phyloP scores from a whole-genome alignment of 192 early-diverging fungal genomes.

The Piromyces finnis region DNA sequence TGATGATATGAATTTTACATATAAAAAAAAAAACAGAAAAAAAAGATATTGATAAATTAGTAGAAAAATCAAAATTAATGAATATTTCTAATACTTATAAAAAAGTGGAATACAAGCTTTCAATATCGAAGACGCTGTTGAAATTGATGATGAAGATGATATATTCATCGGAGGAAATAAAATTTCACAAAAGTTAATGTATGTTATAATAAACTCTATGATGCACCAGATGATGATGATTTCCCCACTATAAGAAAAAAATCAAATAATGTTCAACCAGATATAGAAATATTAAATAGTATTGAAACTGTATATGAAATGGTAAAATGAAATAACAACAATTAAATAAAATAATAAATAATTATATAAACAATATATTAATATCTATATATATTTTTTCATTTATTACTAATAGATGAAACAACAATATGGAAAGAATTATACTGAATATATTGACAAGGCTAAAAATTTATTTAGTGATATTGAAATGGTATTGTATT shows the following conservation, averaged over 20 bases:
- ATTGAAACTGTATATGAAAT: background rate
- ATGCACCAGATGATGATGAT: background rate
- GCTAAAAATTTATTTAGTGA: background rate
- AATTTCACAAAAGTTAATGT: background rate
- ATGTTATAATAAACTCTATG: background rate
- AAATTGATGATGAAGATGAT: background rate
- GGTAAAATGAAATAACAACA: too few relatives aligned
- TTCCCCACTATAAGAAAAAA: background rate
- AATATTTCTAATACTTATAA: background rate
- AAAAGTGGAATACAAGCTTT: background rate
- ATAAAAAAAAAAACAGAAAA: background rate
- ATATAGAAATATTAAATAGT: background rate
- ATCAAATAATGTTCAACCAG: background rate
- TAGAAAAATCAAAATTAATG: background rate
- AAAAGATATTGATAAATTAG: background rate
- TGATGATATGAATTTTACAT: background rate
- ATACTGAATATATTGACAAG: background rate
- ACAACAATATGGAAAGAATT: background rate
- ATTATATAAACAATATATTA: too few relatives aligned
- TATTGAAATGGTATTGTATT: background rate
- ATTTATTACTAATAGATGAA: background rate
- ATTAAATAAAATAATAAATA: too few relatives aligned
- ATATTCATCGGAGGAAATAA: background rate
- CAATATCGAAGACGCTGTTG: background rate
- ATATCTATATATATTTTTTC: too few relatives aligned